Evolutionary conservation across 202 grass and related monocot genomes (phyloP), one percentile per base, ranked within the genome.

Genomic region (Zizania palustris): DNA sequence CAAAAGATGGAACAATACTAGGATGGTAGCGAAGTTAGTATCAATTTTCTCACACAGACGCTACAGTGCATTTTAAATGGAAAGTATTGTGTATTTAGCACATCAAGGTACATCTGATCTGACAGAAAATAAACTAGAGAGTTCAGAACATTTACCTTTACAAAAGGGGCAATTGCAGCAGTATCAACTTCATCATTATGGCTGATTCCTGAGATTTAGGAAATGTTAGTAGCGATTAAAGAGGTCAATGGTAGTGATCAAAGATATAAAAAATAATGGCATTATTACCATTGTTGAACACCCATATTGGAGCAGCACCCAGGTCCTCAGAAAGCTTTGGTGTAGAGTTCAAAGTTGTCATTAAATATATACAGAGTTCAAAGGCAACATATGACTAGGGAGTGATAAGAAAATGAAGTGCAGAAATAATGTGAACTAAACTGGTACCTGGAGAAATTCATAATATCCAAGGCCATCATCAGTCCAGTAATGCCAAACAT

Each of bases 401-500:
- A 48, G 34, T 4, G 15, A 62, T 64, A 79, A 70, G 6, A 53
- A 69, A 75, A 67, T 3, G 6, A 79, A 70, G 63, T 34, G 9
- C 20, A 12, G 7, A 75, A 51, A 62, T 19, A n/a, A 34, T 28
- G 37, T 72, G 37, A 37, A 71, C 1, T 51, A 54, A 54, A 54
- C 11, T 49, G 15, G 12, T 85, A 98, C 96, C 95, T 96, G 89
- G 71, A 96, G 92, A 77, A 87, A 91, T 35, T 96, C 92, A 20
- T 92, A 91, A 82, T 92, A 96, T 63, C 92, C 89, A 60, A 96
- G 83, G n/a, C 92, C 92, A 81, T 96, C 92, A 51, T 96, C 92
- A 73, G 92, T 96, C 92, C 92, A 96, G 72, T 96, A 96, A 82
- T 86, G 85, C 89, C 92, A 96, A 76, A 92, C 83, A 87, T 96